A percentile compares a stretch with the other conserved stretches of the same genome.
Conservation (phyloP, 2,329 filamentous ascomycete species). For the Parastagonospora avenae region DNA sequence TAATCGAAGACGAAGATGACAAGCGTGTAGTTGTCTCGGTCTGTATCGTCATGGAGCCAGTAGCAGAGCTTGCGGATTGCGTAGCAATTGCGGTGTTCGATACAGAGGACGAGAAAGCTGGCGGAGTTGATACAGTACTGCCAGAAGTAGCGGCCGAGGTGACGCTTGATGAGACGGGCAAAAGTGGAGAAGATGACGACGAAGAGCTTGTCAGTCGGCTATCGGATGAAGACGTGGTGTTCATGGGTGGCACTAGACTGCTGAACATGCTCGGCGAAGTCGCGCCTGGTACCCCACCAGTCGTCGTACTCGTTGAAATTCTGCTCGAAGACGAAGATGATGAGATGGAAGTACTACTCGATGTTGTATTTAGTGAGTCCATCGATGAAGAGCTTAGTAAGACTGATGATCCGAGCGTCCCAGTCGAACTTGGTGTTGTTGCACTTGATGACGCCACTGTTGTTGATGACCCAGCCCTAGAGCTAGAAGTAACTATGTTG, state of each 20-base stretch:
- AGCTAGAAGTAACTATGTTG: too few relatives aligned
- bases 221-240: neutral
- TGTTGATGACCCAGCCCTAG: too few relatives aligned
- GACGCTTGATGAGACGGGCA: too few relatives aligned
- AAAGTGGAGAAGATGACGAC: too few relatives aligned
- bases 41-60: conserved; percentile 7
- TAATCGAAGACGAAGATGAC: neutral
- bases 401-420: too few relatives aligned
- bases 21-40: conserved; percentile 3
- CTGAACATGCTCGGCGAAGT: neutral
- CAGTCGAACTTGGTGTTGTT: too few relatives aligned
- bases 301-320: neutral
- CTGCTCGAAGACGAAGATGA: neutral
- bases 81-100: neutral
- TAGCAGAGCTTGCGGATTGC: neutral
- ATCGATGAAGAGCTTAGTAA: too few relatives aligned
- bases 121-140: neutral
- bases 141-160: neutral
- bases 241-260: neutral
- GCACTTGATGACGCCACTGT: too few relatives aligned
- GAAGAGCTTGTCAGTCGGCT: too few relatives aligned
- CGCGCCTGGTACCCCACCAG: neutral
- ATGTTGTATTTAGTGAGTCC: too few relatives aligned
- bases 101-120: neutral
- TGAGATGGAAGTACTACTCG: neutral